Evolutionary conservation across 2,329 filamentous ascomycete genomes (phyloP), one percentile per base, ranked within the genome.

Genomic region (Aspergillus thermomutatus): DNA sequence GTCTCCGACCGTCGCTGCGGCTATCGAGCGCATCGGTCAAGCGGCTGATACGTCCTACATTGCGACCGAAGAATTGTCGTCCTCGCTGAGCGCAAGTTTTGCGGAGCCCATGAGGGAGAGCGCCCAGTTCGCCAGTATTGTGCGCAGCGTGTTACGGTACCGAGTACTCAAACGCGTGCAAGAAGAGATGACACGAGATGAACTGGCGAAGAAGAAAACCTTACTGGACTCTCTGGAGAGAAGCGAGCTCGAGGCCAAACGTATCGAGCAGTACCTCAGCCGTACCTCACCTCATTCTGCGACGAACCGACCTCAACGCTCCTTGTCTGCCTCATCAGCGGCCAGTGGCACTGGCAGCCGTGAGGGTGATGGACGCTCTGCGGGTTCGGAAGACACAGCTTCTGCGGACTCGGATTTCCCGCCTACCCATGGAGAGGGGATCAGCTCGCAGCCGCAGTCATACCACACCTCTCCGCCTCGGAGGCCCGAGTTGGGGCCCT

Each of bases 51-150:
- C 91, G 9, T 97, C 94, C 0, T 99, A 97, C 71, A 92, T 99
- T 62, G 92, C 91, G 9, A 97, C 93, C 0, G 91, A 96, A 67
- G 94, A 99, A 71, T 80, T 99, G 3, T 92, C 92, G 0, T 87
- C 86, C 1, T 89, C 89, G 0, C 79, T 99, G n/a, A 92, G 92
- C 21, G 92, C 93, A 34, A 94, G 87, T 63, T 99, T 99, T 70
- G 92, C 95, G 0, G 95, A 99, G 70, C 94, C 94, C 0, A 97
- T 99, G 91, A 86, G 95, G 54, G 94, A 99, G 76, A 96, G 92
- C 67, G 92, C 94, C 11, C 94, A 99, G 69, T 99, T 99, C 72
- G 94, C 94, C 0, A 91, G 94, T 10, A 91, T 99, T 1, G 94
- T 99, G 3, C 86, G 92, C 45, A 90, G 82, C 63, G 93, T 99